phyloP scores from a whole-genome alignment of 2,329 filamentous ascomycete genomes.

The Aspergillus sp. region DNA sequence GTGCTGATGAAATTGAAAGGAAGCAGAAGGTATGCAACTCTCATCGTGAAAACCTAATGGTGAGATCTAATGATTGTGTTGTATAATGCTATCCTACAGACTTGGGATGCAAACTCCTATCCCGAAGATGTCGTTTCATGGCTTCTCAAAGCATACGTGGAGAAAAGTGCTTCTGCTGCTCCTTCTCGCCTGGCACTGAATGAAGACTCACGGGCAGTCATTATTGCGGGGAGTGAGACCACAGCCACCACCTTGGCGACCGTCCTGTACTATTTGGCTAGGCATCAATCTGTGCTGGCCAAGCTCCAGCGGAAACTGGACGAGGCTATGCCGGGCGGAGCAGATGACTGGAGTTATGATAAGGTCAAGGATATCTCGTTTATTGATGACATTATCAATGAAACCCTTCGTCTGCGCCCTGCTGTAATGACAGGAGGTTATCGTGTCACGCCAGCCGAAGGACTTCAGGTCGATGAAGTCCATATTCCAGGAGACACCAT shows the following conservation, averaged over 20 bases:
- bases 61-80: neutral
- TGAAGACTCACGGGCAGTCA: conserved; percentile 23
- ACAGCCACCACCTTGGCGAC: conserved; percentile 12
- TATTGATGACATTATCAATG: conserved; percentile 26
- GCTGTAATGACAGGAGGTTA: conserved; percentile 7
- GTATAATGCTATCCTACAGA: neutral
- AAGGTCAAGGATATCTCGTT: neutral
- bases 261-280: conserved; percentile 8
- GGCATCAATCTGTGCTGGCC: neutral
- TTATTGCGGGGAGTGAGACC: conserved; percentile 28
- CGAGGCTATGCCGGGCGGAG: neutral
- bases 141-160: conserved; percentile 13
- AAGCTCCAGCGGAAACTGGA: conserved; percentile 12
- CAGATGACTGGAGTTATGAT: conserved; percentile 9
- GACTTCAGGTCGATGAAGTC: conserved; percentile 5
- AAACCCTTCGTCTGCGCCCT: conserved; percentile 12
- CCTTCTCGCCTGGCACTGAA: conserved; percentile 11
- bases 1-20: neutral
- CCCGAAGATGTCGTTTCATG: conserved; percentile 22
- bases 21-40: neutral
- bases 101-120: conserved; percentile 9
- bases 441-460: conserved; percentile 13
- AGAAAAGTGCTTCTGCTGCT: conserved; percentile 14
- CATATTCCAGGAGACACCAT: conserved; percentile 26
- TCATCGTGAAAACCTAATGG: neutral